A percentile compares a stretch with the other conserved stretches of the same genome.
phyloP scores from a whole-genome alignment of 495 filamentous ascomycete species.

The Bombardia bombarda region DNA sequence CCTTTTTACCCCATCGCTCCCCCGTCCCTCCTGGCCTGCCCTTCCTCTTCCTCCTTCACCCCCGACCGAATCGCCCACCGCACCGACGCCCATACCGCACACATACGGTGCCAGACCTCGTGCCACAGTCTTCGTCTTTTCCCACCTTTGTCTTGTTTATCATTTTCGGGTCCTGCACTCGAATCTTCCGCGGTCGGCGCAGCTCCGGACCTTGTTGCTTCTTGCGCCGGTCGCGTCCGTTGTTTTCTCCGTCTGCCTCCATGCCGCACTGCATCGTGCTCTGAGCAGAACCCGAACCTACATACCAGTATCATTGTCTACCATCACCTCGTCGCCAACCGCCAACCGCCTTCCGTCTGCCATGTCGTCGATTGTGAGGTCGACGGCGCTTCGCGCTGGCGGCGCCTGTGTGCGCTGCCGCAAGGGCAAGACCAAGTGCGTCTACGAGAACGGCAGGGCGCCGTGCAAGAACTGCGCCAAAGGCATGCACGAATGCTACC shows the following conservation, averaged over 20 bases:
- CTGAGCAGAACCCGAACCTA: background rate
- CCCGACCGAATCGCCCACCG: slow-evolving; percentile 5
- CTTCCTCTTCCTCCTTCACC: slow-evolving; percentile 4
- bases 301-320: background rate
- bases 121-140: background rate
- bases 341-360: background rate
- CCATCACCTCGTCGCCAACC: background rate
- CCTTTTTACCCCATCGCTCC: slow-evolving; percentile 27
- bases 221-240: slow-evolving; percentile 7
- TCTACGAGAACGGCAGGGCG: slow-evolving; percentile 43
- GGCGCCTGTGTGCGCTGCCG: slow-evolving; percentile 47
- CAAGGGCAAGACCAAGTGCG: slow-evolving; percentile 47
- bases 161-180: background rate
- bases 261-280: background rate
- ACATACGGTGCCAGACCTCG: background rate
- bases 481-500: slow-evolving; percentile 46
- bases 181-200: slow-evolving; percentile 9
- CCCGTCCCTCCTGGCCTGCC: slow-evolving; percentile 19
- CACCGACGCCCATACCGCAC: slow-evolving; percentile 4
- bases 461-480: slow-evolving; percentile 49
- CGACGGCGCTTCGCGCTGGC: slow-evolving; percentile 44
- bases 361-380: slow-evolving; percentile 39
- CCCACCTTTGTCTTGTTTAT: background rate
- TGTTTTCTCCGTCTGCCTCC: background rate
- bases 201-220: slow-evolving; percentile 15